These are phyloP conservation scores for Debaryomyces nepalensis DNA, from an alignment of 1,139 yeast genomes.

Conservation along the genomic window DNA sequence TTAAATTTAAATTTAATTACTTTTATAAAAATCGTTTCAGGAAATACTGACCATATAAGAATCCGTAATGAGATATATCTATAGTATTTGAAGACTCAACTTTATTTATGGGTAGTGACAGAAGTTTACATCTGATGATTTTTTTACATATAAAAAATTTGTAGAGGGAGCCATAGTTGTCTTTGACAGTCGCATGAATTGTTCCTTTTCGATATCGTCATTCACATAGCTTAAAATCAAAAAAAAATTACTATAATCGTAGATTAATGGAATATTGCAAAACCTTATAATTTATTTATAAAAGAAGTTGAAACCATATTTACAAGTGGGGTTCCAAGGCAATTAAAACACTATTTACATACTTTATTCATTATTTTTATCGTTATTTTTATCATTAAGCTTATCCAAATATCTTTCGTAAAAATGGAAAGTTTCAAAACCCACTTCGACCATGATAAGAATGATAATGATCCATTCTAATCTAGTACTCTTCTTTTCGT, in stretches of 20 bases:
- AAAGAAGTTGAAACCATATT: not conserved
- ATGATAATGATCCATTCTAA: slow-evolving; percentile 88
- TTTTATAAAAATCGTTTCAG: not conserved
- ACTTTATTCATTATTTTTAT: not conserved
- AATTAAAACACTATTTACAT: slow-evolving; percentile 4
- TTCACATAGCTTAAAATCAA: no score
- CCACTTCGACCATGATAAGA: slow-evolving; percentile 81
- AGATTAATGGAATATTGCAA: slow-evolving; percentile 1
- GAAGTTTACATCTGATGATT: no score
- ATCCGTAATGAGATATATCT: no score
- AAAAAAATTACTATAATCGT: not conserved
- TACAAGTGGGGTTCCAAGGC: not conserved
- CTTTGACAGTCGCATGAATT: no score
- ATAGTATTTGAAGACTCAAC: not conserved
- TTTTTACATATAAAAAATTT: no score
- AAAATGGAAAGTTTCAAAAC: slow-evolving; percentile 70
- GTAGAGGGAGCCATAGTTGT: no score
- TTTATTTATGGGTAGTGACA: no score
- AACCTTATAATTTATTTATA: not conserved
- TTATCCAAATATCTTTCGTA: slow-evolving; percentile 28
- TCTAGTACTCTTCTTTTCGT: slow-evolving; percentile 75
- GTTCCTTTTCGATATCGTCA: no score
- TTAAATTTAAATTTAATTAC: not conserved
- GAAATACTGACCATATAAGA: not conserved
- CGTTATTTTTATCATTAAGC: slow-evolving; percentile 1